phyloP scores from a whole-genome alignment of 768 basidiomycete species.

The Calocera viscosa region DNA sequence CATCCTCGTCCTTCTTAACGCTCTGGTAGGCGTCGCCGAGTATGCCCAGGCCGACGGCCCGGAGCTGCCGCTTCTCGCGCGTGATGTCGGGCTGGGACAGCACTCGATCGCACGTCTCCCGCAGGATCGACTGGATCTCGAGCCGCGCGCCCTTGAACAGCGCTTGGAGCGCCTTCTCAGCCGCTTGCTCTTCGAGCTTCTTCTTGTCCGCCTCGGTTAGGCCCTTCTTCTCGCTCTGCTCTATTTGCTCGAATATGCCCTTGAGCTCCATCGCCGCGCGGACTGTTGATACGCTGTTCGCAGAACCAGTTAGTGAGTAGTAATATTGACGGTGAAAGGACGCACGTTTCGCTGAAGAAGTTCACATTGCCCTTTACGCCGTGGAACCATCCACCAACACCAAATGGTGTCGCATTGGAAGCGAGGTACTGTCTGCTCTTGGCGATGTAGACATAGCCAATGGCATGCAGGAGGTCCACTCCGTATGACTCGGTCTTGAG shows the following conservation, averaged over 20 bases:
- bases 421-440: conserved; percentile 72
- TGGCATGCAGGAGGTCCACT: conserved; percentile 67
- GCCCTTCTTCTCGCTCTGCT: conserved; percentile 77
- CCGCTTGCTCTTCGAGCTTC: conserved; percentile 79
- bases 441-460: conserved; percentile 72
- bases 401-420: conserved; percentile 52
- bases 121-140: conserved; percentile 76
- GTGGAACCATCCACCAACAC: conserved; percentile 86
- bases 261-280: conserved; percentile 82
- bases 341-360: conserved; percentile 84
- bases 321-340: conserved; percentile 13
- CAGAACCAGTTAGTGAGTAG: neutral
- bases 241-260: conserved; percentile 79
- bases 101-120: conserved; percentile 77
- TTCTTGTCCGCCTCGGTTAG: conserved; percentile 65
- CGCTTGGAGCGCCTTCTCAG: conserved; percentile 82
- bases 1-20: conserved; percentile 50
- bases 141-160: conserved; percentile 90
- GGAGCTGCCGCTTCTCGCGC: conserved; percentile 46
- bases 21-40: conserved; percentile 65
- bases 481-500: conserved; percentile 80
- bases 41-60: conserved; percentile 73
- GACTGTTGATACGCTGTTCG: conserved; percentile 66
- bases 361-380: conserved; percentile 88
- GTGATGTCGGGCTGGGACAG: conserved; percentile 28